These are phyloP conservation scores for Paraglomus occultum DNA, from an alignment of 192 early-diverging fungal genomes.

Conservation along the genomic window DNA sequence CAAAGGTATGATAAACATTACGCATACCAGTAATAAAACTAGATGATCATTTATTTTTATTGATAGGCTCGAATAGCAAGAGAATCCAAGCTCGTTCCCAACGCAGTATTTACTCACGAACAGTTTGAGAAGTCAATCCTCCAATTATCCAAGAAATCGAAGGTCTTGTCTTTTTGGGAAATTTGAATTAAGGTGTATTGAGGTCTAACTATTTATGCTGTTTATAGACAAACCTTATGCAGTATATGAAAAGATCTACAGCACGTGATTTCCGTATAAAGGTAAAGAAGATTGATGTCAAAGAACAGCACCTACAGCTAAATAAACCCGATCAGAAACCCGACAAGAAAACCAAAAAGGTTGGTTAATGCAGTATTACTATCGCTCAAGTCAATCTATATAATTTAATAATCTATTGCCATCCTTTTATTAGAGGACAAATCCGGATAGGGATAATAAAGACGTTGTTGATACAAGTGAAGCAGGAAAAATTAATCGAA, in stretches of 20 bases:
- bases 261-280: constrained; percentile 77
- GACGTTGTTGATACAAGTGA: no score
- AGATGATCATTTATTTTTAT: constrained; percentile 1
- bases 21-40: constrained; percentile 2
- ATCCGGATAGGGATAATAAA: no score
- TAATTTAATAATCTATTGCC: no score
- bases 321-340: no score
- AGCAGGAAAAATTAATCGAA: no score
- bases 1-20: constrained; percentile 28
- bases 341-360: no score
- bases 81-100: constrained; percentile 72
- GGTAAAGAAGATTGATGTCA: constrained; percentile 39
- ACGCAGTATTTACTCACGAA: constrained; percentile 71
- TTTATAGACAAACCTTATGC: constrained; percentile 54
- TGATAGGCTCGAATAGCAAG: constrained; percentile 59
- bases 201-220: constrained; percentile 16
- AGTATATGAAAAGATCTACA: constrained; percentile 75
- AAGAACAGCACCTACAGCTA: no score
- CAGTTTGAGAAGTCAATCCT: constrained; percentile 74
- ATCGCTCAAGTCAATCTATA: no score
- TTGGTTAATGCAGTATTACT: no score
- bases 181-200: neutral
- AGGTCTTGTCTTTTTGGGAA: constrained; percentile 37
- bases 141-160: constrained; percentile 65
- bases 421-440: no score